These are phyloP conservation scores for Poa pratensis DNA, from an alignment of 176 grass and related monocot genomes.

Conservation along the genomic window DNA sequence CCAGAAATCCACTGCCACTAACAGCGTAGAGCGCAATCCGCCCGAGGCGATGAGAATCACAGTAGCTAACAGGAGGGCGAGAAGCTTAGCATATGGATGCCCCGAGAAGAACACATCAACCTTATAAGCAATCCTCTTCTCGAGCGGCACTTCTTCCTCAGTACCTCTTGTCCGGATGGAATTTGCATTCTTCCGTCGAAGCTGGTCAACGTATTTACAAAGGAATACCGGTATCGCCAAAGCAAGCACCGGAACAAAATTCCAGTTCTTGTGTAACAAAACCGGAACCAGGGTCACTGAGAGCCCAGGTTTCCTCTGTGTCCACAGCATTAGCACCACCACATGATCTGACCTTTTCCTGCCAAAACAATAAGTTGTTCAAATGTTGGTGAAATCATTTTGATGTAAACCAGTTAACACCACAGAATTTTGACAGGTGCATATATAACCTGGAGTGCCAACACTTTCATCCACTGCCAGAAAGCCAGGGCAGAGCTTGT, in stretches of 20 bases:
- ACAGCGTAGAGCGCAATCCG: conserved; percentile 75
- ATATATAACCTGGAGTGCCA: conserved; percentile 66
- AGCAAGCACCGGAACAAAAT: conserved; percentile 54
- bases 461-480: conserved; percentile 75
- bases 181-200: conserved; percentile 40
- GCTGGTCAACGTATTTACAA: conserved; percentile 64
- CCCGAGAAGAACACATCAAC: conserved; percentile 97
- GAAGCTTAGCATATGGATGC: conserved; percentile 89
- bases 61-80: conserved; percentile 83
- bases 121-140: conserved; percentile 92
- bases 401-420: neutral
- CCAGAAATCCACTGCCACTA: conserved; percentile 68
- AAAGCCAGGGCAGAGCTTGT: conserved; percentile 59
- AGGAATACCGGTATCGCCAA: conserved; percentile 56
- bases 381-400: conserved; percentile 13
- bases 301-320: conserved; percentile 27
- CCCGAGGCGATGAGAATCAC: conserved; percentile 81
- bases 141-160: conserved; percentile 79
- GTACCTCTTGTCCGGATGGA: conserved; percentile 31
- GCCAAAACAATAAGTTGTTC: conserved; percentile 8
- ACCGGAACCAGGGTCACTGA: conserved; percentile 29
- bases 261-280: conserved; percentile 49
- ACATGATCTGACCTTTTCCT: conserved; percentile 72
- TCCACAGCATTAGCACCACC: conserved; percentile 23
- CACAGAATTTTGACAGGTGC: conserved; percentile 22